Conservation (phyloP, 371 early-diverging fungal genomes). For the Polyrhizophydium stewartii region DNA sequence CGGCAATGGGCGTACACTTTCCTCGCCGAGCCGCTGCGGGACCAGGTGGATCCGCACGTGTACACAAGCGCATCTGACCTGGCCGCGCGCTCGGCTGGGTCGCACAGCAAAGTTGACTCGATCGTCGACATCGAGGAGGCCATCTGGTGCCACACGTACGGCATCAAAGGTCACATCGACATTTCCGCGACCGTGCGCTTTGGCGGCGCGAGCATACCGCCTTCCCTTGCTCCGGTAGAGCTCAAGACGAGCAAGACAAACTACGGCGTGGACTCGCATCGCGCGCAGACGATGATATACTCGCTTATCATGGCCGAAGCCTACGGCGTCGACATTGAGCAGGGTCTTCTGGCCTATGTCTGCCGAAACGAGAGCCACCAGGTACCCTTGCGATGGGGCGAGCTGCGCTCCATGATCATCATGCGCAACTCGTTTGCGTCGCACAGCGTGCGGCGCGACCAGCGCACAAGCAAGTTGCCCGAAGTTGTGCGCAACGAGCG, state of each 20-base stretch:
- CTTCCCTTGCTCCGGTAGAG: conserved; percentile 72
- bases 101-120: conserved; percentile 41
- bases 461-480: conserved; percentile 45
- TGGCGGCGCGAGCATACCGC: not conserved
- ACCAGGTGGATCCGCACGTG: not conserved
- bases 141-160: conserved; percentile 87
- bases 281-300: conserved; percentile 84
- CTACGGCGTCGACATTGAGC: conserved; percentile 64
- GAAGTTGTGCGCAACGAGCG: conserved; percentile 61
- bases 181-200: conserved; percentile 29
- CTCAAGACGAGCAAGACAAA: conserved; percentile 78
- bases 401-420: conserved; percentile 67
- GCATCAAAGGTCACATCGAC: conserved; percentile 92
- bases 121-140: conserved; percentile 89
- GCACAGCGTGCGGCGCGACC: conserved; percentile 4
- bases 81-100: not conserved
- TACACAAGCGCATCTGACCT: conserved; percentile 5
- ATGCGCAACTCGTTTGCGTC: conserved; percentile 70
- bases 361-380: conserved; percentile 56
- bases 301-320: conserved; percentile 81
- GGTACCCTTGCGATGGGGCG: conserved; percentile 58
- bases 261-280: conserved; percentile 55
- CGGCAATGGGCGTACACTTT: conserved; percentile 19
- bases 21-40: not conserved
- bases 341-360: conserved; percentile 77